Base-by-base conservation (phyloP, 2,329 filamentous ascomycete species). In the Exophiala oligosperma region DNA sequence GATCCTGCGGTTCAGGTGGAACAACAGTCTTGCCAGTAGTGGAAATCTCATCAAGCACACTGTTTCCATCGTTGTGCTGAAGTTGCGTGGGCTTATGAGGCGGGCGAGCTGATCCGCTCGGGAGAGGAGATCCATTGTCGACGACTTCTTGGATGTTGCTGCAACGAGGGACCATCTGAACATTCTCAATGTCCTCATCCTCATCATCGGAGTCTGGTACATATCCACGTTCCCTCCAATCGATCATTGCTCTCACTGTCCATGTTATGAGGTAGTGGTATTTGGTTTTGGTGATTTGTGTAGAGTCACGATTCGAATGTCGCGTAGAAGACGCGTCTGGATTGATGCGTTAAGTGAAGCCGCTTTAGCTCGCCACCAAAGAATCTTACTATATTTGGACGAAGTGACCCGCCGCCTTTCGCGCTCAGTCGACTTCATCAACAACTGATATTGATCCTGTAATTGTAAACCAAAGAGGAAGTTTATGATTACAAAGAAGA, bases 161-260 rank as follows among this genome's bases (percentile, higher is more conserved):
- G 32, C 32, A 35, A 35, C 38, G 61, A 38, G 57, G 64, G 7
- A 62, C 24, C 21, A 68, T 65, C 56, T 74, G 69, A 48, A 68
- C 73, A 28, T 76, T 74, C 47, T 74, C 69, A 49, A 72, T 73
- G 49, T 74, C 75, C 49, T 76, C 76, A 21, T 77, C 75, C 32
- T 69, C 70, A 60, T 80, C 78, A 46, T 81, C 79, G 44, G 79
- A 80, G 68, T 81, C 79, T 60, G 77, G 76, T 61, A 81, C 79
- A 73, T 75, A 81, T 53, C 79, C 78, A 71, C 75, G 74, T 69
- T 76, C 72, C 68, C 75, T 75, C 79, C 79, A 81, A 73, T 70
- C 57, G 41, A 59, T 59, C 65, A 67, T 66, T 48, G 37, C 48
- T 57, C 21, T 21, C 41, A 35, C 48, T 38, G 38, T 60, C 62